Evolutionary conservation across 257 asterid species (phyloP).

Genomic region (Solanum commersonii): DNA sequence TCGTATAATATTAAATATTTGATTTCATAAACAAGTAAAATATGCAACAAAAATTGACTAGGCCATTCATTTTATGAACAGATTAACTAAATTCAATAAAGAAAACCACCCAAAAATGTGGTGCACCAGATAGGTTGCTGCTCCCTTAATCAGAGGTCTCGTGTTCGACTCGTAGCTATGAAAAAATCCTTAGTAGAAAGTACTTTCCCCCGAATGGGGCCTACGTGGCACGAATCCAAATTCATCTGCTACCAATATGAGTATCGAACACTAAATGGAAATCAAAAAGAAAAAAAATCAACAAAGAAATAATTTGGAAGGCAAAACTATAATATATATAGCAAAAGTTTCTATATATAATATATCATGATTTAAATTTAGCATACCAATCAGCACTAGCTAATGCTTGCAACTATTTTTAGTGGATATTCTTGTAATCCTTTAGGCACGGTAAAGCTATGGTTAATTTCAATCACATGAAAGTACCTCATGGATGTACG

Average conservation of each 20-base stretch:
- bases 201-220: too few species aligned
- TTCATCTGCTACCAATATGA: too few species aligned
- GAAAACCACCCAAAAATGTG: neutral
- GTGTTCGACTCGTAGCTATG: too few species aligned
- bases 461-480: neutral
- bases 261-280: rapidly evolving
- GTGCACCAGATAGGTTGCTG: too few species aligned
- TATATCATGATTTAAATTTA: neutral
- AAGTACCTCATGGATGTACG: neutral
- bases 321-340: neutral
- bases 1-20: neutral
- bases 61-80: neutral
- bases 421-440: neutral
- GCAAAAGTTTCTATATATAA: too few species aligned
- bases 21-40: neutral
- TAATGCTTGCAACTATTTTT: neutral
- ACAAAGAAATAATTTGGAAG: neutral
- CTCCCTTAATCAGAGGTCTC: too few species aligned
- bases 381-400: neutral
- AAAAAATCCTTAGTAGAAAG: too few species aligned
- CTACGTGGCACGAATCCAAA: neutral
- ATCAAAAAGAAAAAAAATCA: too few species aligned
- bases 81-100: neutral
- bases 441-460: neutral
- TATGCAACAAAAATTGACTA: neutral